Evolutionary conservation across 129 eudicot species (phyloP).

Genomic region (Flaveria bidentis): DNA sequence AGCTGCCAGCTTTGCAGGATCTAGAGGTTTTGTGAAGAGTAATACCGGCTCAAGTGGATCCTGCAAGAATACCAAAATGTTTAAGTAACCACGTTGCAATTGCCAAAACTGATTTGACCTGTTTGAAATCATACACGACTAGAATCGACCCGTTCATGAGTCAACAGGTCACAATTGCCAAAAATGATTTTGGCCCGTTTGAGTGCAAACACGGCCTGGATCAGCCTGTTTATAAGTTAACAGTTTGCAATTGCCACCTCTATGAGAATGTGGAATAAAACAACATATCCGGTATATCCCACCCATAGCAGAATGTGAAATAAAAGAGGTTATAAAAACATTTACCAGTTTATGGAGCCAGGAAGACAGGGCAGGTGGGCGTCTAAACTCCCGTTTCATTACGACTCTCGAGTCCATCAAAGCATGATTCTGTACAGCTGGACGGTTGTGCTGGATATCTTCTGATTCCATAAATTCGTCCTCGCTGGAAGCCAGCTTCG

Average conservation of each 20-base stretch:
- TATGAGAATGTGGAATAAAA: slow-evolving; percentile 14
- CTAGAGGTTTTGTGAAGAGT: slow-evolving; percentile 79
- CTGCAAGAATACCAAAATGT: slow-evolving; percentile 42
- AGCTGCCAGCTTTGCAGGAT: slow-evolving; percentile 70
- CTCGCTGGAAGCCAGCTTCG: slow-evolving; percentile 70
- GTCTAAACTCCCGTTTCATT: slow-evolving; percentile 49
- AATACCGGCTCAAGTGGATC: slow-evolving; percentile 85
- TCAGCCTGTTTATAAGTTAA: neutral
- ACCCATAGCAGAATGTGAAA: slow-evolving; percentile 1
- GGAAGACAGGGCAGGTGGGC: slow-evolving; percentile 48
- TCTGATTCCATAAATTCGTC: slow-evolving; percentile 87
- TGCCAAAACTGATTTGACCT: neutral
- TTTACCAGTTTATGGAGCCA: slow-evolving; percentile 88
- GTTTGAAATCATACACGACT: neutral
- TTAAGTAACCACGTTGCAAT: neutral
- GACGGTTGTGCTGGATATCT: slow-evolving; percentile 54
- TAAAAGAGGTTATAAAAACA: slow-evolving; percentile 3
- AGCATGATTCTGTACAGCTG: slow-evolving; percentile 46
- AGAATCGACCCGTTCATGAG: neutral
- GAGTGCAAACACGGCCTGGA: neutral
- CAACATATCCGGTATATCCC: too few species aligned
- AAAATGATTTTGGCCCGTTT: neutral
- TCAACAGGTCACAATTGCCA: neutral
- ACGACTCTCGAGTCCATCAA: slow-evolving; percentile 48
- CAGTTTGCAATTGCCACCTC: neutral